A percentile compares a stretch with the other conserved stretches of the same genome.
Conservation (phyloP, 2,329 filamentous ascomycete genomes). For the Metarhizium anisopliae region DNA sequence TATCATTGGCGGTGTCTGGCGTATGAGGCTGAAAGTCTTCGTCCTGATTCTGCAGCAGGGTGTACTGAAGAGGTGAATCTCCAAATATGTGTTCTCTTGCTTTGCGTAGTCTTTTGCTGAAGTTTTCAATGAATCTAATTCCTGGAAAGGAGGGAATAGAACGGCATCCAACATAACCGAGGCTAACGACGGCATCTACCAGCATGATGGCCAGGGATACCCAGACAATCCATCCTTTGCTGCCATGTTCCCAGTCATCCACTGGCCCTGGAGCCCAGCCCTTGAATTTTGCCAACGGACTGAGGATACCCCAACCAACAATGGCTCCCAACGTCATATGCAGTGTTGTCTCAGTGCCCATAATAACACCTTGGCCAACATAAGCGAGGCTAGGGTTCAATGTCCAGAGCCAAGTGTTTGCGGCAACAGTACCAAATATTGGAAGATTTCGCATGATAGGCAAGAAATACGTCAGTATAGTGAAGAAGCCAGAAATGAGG, state of each 20-base stretch:
- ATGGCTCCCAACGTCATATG: constrained; percentile 92
- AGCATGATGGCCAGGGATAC: constrained; percentile 94
- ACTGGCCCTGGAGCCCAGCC: constrained; percentile 89
- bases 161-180: constrained; percentile 66
- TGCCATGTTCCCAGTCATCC: constrained; percentile 81
- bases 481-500: constrained; percentile 54
- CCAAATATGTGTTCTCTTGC: background rate
- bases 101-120: background rate
- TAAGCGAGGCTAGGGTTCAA: constrained; percentile 96
- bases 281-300: constrained; percentile 73
- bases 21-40: background rate
- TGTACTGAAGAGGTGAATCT: constrained; percentile 1
- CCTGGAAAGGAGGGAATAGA: constrained; percentile 32
- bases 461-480: constrained; percentile 81
- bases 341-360: constrained; percentile 89
- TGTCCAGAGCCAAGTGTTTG: constrained; percentile 83
- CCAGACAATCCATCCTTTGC: constrained; percentile 99
- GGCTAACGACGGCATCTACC: constrained; percentile 80
- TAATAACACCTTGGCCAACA: constrained; percentile 94
- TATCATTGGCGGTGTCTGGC: background rate
- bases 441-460: constrained; percentile 80
- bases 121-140: constrained; percentile 6
- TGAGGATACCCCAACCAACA: constrained; percentile 83
- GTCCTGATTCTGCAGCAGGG: constrained; percentile 9
- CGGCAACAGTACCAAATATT: constrained; percentile 67